These are phyloP conservation scores for Pseudoturritis turrita DNA, from an alignment of 345 rosid genomes.

Conservation along the genomic window DNA sequence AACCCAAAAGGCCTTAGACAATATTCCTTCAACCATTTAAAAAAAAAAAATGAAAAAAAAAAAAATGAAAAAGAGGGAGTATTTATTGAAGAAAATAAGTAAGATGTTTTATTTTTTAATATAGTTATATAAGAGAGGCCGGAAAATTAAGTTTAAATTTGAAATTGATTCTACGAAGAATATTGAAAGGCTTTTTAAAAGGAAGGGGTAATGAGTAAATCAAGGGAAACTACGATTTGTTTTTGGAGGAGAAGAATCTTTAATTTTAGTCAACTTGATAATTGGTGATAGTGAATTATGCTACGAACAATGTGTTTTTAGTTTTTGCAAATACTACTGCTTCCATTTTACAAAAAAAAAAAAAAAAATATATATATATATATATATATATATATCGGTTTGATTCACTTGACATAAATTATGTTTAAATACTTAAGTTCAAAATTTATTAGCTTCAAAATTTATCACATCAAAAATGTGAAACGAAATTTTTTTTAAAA, in stretches of 20 bases:
- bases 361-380: too few relatives aligned
- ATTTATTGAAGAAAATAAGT: neutral
- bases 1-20: neutral
- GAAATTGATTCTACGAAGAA: neutral
- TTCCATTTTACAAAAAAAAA: too few relatives aligned
- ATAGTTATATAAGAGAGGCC: neutral
- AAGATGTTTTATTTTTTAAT: neutral
- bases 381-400: too few relatives aligned
- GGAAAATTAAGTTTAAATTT: neutral
- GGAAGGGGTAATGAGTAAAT: conserved; percentile 13
- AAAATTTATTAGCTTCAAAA: too few relatives aligned
- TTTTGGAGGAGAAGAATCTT: neutral
- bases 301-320: neutral
- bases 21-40: neutral
- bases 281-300: neutral
- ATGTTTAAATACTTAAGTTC: too few relatives aligned
- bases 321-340: neutral
- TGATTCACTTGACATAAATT: too few relatives aligned
- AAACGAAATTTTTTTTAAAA: too few relatives aligned
- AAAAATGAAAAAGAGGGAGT: neutral
- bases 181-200: conserved; percentile 11
- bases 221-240: neutral
- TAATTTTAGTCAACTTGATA: neutral
- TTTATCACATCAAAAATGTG: too few relatives aligned
- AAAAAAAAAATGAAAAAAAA: neutral